phyloP scores from a whole-genome alignment of 2,329 filamentous ascomycete genomes.

The Trichoderma semiorbis region DNA sequence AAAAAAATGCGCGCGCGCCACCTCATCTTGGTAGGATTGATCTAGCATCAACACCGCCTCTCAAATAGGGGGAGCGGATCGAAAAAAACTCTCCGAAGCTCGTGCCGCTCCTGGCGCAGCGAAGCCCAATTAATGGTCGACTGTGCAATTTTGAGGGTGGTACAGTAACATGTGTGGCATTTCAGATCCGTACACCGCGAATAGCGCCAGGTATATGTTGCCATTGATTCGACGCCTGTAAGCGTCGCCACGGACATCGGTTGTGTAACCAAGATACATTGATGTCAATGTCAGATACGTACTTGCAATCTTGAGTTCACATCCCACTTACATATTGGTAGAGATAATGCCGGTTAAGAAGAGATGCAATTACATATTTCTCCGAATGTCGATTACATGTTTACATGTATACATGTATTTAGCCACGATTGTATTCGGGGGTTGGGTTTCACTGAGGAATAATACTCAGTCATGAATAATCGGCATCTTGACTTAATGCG shows the following conservation, averaged over 20 bases:
- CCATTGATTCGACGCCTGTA: neutral
- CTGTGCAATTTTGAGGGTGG: neutral
- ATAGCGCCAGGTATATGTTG: neutral
- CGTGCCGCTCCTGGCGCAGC: neutral
- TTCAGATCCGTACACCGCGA: neutral
- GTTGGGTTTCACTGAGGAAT: too few relatives aligned
- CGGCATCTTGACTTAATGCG: too few relatives aligned
- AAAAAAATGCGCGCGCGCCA: neutral
- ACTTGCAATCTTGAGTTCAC: neutral
- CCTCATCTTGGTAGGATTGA: neutral
- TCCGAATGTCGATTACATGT: neutral
- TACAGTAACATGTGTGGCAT: neutral
- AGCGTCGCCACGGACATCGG: neutral
- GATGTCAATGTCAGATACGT: neutral
- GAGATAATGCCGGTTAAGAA: neutral
- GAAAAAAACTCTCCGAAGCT: neutral
- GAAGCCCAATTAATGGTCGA: neutral
- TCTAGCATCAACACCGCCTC: neutral
- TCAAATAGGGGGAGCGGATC: neutral
- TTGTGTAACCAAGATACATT: neutral
- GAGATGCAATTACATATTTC: neutral
- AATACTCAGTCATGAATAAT: too few relatives aligned
- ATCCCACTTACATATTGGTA: neutral
- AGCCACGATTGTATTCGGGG: too few relatives aligned
- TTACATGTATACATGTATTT: neutral